Evolutionary conservation across 805 yeast genomes (phyloP), one percentile per base, ranked within the genome.

Genomic region (Candida pseudofarinosa): DNA sequence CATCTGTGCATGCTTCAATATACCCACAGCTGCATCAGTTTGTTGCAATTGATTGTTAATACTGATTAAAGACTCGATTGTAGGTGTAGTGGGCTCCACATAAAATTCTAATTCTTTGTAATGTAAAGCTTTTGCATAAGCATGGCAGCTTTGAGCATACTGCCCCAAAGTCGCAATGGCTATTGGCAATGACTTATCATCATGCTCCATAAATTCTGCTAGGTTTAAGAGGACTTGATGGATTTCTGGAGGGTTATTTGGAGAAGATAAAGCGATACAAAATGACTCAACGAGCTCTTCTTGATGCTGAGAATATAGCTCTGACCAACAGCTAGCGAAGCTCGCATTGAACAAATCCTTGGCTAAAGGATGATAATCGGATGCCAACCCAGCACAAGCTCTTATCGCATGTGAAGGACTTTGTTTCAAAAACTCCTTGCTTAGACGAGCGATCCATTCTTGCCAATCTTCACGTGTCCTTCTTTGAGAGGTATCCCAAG

Each of bases 181-280:
- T 35, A 93, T 85, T 0, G 97, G 97, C 45, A 93, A 72, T 0
- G 97, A 86, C 55, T 89, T 90, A 52, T 89, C 97, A 62, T 91
- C 97, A 54, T 91, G 98, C 58, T 93, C 99, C 93, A 93, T 85
- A 56, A 86, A 93, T 61, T 93, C 99, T 0, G 96, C 96, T 43
- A 93, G 69, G 50, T 91, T 90, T 51, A 93, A 71, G 45, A 93
- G 71, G 1, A 89, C 85, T 58, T 93, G 98, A 55, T 89, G 85
- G 36, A 93, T 90, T 53, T 93, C 99, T 0, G 99, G 97, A 0
- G 97, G 96, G 49, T 88, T 88, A 52, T 89, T 87, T 3, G 95
- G 85, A 0, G 97, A 85, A 0, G 91, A 85, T 47, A 91, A 69
- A 0, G 98, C 98, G 40, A 83, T 75, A 56, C 95, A 88, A 33